Base-by-base conservation (phyloP, 2,329 filamentous ascomycete species). In the Clarireedia sp. region DNA sequence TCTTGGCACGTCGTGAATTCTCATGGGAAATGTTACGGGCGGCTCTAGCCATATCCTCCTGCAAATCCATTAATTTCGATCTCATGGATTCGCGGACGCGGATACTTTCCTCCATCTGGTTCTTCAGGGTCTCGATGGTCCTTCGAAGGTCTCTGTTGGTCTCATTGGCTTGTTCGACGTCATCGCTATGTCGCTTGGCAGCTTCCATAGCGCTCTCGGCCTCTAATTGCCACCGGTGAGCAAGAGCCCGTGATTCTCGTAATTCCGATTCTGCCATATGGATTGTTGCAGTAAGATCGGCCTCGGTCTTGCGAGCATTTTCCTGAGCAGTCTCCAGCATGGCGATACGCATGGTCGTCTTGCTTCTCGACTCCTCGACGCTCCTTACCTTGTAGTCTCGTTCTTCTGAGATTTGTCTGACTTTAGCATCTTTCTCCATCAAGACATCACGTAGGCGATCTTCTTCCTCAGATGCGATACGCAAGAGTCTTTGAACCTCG, bases 41-140 rank as follows among this genome's bases (percentile, higher is more conserved):
- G 48, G 90, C 88, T 55, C 77, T 77, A 33, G 84, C 81, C 86
- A 97, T 92, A 63, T 96, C 90, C 60, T 90, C 82, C 71, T 97
- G 91, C 40, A 99, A 76, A 57, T 83, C 83, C 63, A 92, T 82
- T 66, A 96, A 87, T 71, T 94, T 95, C 68, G 78, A 77, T 62
- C 90, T 86, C 81, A 95, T 91, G 58, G 79, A 83, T 68, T 96
- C 89, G 56, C 90, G 86, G 57, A 95, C 81, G 60, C 86, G 83
- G 66, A 91, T 84, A 66, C 90, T 92, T 72, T 96, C 91, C 66
- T 94, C 85, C 43, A 94, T 81, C 67, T 95, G 90, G 46, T 80
- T 80, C 59, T 85, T 83, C 54, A 96, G 77, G 21, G 83, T 85
- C 59, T 85, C 82, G 56, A 95, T 82, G 29, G 85, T 83, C 67